Conservation (phyloP, 768 basidiomycete genomes). For the Macrolepiota albuminosa region DNA sequence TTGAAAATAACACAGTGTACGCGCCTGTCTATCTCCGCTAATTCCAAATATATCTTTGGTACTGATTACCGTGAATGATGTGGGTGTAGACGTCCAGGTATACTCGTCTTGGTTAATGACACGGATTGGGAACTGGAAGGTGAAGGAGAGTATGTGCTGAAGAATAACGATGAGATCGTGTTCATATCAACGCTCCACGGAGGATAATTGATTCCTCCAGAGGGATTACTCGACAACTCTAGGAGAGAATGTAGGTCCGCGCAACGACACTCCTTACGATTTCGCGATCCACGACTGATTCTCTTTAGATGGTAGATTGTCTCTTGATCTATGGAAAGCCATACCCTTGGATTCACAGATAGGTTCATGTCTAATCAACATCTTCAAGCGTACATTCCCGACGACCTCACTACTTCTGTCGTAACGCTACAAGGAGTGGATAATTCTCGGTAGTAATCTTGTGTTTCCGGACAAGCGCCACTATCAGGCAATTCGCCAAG, state of each 20-base stretch:
- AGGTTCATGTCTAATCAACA: neutral
- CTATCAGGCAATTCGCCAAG: neutral
- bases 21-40: constrained; percentile 20
- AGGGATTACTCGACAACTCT: neutral
- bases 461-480: neutral
- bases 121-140: constrained; percentile 98
- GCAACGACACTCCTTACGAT: neutral
- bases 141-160: constrained; percentile 78
- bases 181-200: constrained; percentile 97
- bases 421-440: neutral
- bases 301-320: neutral
- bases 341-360: neutral
- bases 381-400: neutral
- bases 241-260: neutral
- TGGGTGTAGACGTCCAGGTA: constrained; percentile 78
- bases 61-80: neutral
- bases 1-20: constrained; percentile 84
- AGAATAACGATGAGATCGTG: constrained; percentile 83
- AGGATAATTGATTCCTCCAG: constrained; percentile 44
- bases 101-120: constrained; percentile 94
- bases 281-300: neutral
- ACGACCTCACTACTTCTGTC: neutral
- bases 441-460: neutral
- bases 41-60: neutral
- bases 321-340: neutral